Conservation (phyloP, 176 grass and related monocot species). For the Zizania latifolia region DNA sequence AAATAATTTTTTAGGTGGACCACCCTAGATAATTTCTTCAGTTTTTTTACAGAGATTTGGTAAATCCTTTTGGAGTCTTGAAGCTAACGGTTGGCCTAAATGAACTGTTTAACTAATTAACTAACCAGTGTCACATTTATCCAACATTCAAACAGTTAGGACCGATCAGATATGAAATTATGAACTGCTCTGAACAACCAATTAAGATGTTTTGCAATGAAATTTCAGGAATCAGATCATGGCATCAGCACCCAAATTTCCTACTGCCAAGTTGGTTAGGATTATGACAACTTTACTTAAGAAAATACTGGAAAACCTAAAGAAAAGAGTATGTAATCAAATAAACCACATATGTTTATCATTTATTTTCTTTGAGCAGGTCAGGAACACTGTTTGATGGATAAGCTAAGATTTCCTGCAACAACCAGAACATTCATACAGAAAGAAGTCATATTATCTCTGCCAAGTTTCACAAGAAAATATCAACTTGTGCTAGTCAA, state of each 20-base stretch:
- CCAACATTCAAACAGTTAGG: constrained; percentile 25
- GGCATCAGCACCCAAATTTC: constrained; percentile 17
- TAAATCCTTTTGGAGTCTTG: background rate
- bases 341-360: background rate
- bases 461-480: background rate
- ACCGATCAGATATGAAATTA: background rate
- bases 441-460: background rate
- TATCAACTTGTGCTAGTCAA: constrained; percentile 7
- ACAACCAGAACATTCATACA: too few relatives aligned
- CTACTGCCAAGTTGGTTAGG: background rate
- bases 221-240: constrained; percentile 23
- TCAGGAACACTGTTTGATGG: background rate
- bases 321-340: background rate
- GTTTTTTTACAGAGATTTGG: background rate
- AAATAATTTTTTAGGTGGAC: background rate
- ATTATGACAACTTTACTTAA: background rate
- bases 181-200: constrained; percentile 13
- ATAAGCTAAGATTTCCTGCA: background rate
- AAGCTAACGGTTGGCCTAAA: background rate
- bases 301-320: constrained; percentile 8
- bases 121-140: constrained; percentile 3
- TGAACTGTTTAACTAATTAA: background rate
- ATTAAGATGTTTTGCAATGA: constrained; percentile 25
- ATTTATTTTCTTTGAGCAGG: background rate
- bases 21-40: background rate